Percentiles rank a stretch among this genome's conserved stretches.
Conservation (phyloP, 1,284 basidiomycete genomes). For the Cyathus olla region DNA sequence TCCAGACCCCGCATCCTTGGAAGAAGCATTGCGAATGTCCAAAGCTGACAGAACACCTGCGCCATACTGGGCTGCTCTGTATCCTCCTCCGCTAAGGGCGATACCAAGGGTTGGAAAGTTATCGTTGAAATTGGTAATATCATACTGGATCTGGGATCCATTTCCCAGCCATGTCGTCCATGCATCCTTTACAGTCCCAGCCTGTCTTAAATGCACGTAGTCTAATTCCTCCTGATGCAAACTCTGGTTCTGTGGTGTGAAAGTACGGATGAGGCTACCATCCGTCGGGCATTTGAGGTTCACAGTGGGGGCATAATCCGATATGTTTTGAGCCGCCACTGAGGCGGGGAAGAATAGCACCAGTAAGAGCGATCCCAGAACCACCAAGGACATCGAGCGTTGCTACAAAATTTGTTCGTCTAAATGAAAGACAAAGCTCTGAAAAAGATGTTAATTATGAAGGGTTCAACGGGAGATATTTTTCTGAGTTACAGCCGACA, state of each 20-base stretch:
- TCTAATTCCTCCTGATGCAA: background rate
- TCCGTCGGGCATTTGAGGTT: background rate
- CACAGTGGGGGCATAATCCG: background rate
- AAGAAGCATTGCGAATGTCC: background rate
- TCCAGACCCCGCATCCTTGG: background rate
- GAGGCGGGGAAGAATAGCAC: too few species aligned
- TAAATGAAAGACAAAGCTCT: too few species aligned
- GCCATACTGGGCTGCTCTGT: background rate
- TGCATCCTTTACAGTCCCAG: background rate
- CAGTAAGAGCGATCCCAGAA: too few species aligned
- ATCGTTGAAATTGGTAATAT: background rate
- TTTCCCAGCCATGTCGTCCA: background rate
- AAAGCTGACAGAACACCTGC: background rate
- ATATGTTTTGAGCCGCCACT: background rate
- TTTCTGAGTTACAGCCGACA: too few species aligned
- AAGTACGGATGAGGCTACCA: background rate
- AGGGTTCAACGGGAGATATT: too few species aligned
- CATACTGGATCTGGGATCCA: background rate
- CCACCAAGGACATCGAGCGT: too few species aligned
- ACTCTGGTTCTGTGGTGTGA: background rate
- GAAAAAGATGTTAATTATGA: too few species aligned
- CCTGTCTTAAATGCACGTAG: background rate
- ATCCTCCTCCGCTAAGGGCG: background rate
- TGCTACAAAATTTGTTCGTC: too few species aligned
- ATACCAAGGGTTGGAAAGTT: background rate